phyloP scores from a whole-genome alignment of 495 filamentous ascomycete genomes.

The Sphaerosporella brunnea region DNA sequence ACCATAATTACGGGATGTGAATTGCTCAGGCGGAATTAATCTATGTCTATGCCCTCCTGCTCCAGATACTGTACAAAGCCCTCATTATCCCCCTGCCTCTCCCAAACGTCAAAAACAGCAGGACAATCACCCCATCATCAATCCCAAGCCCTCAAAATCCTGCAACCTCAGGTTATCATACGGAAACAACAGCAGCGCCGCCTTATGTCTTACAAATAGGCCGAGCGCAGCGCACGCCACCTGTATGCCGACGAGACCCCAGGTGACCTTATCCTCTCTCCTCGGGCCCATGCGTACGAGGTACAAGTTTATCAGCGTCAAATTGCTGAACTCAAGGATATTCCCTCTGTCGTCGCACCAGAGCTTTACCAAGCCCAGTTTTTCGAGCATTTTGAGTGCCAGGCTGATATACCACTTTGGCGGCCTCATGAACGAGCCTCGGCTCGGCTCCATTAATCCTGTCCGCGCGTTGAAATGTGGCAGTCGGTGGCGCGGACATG shows the following conservation, averaged over 20 bases:
- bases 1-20: no score
- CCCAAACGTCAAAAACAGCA: neutral
- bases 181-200: slow-evolving; percentile 70
- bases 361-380: slow-evolving; percentile 43
- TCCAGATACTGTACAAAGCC: no score
- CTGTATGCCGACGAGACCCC: slow-evolving; percentile 61
- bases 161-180: slow-evolving; percentile 47
- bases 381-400: slow-evolving; percentile 45
- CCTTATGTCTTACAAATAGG: slow-evolving; percentile 63
- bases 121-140: neutral
- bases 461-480: slow-evolving; percentile 72
- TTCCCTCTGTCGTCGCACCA: slow-evolving; percentile 41
- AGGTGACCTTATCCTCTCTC: slow-evolving; percentile 65
- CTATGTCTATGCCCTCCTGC: no score
- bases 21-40: no score
- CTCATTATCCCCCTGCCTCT: no score
- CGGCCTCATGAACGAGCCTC: slow-evolving; percentile 59
- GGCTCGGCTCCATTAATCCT: slow-evolving; percentile 65
- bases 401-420: slow-evolving; percentile 43
- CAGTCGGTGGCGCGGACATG: slow-evolving; percentile 80
- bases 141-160: slow-evolving; percentile 3
- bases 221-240: slow-evolving; percentile 54
- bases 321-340: slow-evolving; percentile 68
- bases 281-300: slow-evolving; percentile 87
- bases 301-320: slow-evolving; percentile 91